Conservation (phyloP, 176 grass and related monocot genomes). For the Saccharum officinarum region DNA sequence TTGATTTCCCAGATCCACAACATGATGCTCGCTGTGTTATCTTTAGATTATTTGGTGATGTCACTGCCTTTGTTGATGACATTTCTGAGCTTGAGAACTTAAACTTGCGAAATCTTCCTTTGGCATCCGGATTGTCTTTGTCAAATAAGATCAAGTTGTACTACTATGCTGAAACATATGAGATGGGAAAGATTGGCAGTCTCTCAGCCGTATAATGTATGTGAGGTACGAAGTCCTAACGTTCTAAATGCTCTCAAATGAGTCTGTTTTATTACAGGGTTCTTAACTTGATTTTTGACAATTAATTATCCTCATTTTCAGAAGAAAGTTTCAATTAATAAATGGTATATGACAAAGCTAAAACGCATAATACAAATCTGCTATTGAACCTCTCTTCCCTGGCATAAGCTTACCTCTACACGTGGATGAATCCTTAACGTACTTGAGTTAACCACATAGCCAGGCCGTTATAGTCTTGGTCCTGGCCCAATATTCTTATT, state of each 20-base stretch:
- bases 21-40: constrained; percentile 62
- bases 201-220: constrained; percentile 67
- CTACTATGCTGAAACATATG: constrained; percentile 88
- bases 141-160: constrained; percentile 91
- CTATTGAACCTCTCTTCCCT: background rate
- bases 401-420: background rate
- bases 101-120: constrained; percentile 73
- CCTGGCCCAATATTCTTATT: background rate
- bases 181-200: constrained; percentile 85
- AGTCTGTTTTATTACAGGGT: background rate
- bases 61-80: constrained; percentile 81
- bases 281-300: constrained; percentile 8
- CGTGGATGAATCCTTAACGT: background rate
- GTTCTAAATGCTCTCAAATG: constrained; percentile 16
- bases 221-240: constrained; percentile 18
- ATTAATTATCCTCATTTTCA: background rate
- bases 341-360: background rate
- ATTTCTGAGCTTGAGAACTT: constrained; percentile 73
- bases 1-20: constrained; percentile 76
- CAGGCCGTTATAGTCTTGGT: background rate
- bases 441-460: background rate
- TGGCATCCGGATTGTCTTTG: constrained; percentile 79
- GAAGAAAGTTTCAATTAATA: too few relatives aligned
- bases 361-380: background rate
- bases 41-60: constrained; percentile 86